Percentiles rank a stretch among this genome's conserved stretches.
These are phyloP conservation scores for Fraxinus dipetala DNA, from an alignment of 305 asterid species.

Conservation along the genomic window DNA sequence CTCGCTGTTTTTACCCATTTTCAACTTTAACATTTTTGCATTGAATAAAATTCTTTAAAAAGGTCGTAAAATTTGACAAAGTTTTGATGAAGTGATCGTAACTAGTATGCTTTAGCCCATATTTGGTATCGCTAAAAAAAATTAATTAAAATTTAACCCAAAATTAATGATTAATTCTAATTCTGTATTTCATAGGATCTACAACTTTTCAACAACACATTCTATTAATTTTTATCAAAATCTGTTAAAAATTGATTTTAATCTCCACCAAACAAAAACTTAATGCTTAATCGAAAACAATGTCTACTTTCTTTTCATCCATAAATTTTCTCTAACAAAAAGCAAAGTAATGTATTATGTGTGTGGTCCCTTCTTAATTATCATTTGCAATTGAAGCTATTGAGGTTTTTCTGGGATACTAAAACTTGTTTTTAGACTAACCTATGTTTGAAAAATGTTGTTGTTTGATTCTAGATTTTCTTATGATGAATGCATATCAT, in stretches of 20 bases:
- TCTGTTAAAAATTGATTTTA: too few species aligned
- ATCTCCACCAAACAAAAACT: not conserved
- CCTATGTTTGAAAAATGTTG: not conserved
- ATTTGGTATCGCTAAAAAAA: not conserved
- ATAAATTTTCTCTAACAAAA: not conserved
- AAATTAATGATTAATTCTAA: too few species aligned
- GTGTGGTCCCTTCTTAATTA: conserved; percentile 14
- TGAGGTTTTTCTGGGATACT: not conserved
- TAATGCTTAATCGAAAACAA: not conserved
- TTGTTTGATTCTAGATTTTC: not conserved
- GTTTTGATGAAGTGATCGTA: not conserved
- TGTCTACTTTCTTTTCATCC: not conserved
- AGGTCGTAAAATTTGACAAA: not conserved
- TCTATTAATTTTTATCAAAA: too few species aligned
- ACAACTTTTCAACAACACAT: not conserved
- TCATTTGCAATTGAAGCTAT: conserved; percentile 5
- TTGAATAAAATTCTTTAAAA: not conserved
- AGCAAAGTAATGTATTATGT: not conserved
- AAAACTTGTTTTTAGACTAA: not conserved
- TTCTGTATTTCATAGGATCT: not conserved
- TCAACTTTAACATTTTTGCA: not conserved
- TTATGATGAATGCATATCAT: not conserved
- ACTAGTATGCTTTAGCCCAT: not conserved
- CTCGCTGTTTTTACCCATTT: not conserved
- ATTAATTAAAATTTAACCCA: not conserved